These are phyloP conservation scores for Chenopodium album DNA, from an alignment of 148 eudicot species.

Conservation along the genomic window DNA sequence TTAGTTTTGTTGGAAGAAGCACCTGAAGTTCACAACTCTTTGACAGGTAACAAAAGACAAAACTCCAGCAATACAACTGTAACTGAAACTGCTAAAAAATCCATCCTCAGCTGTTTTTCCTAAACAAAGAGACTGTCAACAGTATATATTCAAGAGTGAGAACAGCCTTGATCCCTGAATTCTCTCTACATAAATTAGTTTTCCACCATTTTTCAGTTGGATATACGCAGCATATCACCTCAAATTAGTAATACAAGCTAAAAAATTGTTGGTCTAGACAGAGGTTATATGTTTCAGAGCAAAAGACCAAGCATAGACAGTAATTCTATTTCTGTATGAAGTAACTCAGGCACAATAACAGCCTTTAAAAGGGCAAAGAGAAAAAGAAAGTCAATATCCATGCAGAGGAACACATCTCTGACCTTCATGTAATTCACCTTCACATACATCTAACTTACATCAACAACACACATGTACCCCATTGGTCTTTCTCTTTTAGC, in stretches of 20 bases:
- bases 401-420: neutral
- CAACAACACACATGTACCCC: neutral
- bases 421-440: neutral
- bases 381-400: neutral
- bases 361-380: neutral
- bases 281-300: neutral
- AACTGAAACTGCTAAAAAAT: neutral
- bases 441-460: neutral
- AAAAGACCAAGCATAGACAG: neutral
- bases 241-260: neutral
- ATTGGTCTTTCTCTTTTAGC: neutral
- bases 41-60: neutral
- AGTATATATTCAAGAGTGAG: neutral
- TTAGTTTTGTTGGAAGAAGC: neutral
- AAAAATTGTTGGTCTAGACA: neutral
- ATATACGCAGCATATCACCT: neutral
- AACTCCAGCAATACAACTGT: neutral
- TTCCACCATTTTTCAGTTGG: neutral
- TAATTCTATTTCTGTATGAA: neutral
- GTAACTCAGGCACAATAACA: neutral
- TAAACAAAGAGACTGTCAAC: neutral
- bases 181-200: neutral
- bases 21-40: neutral
- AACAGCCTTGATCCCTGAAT: neutral
- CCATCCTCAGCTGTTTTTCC: neutral